A percentile compares a stretch with the other conserved stretches of the same genome.
phyloP scores from a whole-genome alignment of 2,329 filamentous ascomycete genomes.

The Bipolaris oryzae region DNA sequence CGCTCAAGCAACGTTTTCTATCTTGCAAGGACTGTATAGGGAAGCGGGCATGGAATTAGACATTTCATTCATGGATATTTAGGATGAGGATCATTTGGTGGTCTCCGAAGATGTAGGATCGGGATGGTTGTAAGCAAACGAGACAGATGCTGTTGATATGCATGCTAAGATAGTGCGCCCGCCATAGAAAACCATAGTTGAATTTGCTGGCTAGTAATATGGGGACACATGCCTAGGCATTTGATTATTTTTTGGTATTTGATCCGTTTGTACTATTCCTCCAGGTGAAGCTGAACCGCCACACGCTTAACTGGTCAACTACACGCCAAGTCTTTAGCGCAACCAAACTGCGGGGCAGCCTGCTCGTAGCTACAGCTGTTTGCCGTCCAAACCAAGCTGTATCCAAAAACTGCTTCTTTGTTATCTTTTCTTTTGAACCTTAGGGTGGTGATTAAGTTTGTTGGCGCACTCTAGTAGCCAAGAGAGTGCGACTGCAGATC shows the following conservation, averaged over 20 bases:
- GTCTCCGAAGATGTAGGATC: constrained; percentile 1
- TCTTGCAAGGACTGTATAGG: neutral
- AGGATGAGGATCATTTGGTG: neutral
- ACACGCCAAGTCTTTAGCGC: neutral
- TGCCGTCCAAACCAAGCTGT: neutral
- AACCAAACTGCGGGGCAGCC: neutral
- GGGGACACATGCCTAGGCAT: neutral
- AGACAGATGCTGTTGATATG: constrained; percentile 4
- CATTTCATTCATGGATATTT: neutral
- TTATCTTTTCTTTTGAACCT: neutral
- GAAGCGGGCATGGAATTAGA: constrained; percentile 1
- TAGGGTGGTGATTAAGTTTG: neutral
- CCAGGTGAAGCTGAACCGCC: neutral
- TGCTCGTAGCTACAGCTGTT: neutral
- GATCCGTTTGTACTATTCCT: neutral
- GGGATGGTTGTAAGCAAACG: constrained; percentile 10
- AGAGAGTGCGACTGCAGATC: neutral
- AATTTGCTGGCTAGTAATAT: neutral
- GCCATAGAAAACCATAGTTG: too few relatives aligned
- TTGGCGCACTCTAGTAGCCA: neutral
- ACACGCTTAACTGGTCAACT: neutral
- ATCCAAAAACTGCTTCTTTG: neutral
- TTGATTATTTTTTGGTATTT: neutral
- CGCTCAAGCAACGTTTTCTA: neutral
- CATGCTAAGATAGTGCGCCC: neutral